Percentiles rank a stretch among this genome's conserved stretches.
Conservation (phyloP, 306 rosid genomes). For the Leucaena leucocephala region DNA sequence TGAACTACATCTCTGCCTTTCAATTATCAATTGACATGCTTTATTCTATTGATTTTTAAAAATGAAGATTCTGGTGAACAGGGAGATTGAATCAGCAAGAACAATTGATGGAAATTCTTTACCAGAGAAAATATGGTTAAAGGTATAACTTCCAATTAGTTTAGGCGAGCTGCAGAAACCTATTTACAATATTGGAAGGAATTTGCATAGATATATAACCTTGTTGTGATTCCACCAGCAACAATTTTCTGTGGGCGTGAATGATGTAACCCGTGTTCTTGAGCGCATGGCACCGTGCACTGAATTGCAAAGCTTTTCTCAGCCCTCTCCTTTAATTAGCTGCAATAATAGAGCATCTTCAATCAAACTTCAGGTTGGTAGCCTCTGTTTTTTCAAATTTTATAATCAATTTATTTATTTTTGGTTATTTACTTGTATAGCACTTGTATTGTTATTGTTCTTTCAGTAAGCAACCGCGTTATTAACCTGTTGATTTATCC, state of each 20-base stretch:
- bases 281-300: slow-evolving; percentile 69
- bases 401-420: not conserved
- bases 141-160: slow-evolving; percentile 48
- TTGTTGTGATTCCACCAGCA: slow-evolving; percentile 52
- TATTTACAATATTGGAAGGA: not conserved
- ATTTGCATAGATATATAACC: not conserved
- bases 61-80: slow-evolving; percentile 35
- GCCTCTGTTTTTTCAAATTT: not conserved
- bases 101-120: slow-evolving; percentile 48
- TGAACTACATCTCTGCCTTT: not conserved
- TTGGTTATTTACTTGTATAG: not conserved
- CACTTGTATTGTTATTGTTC: not conserved
- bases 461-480: not conserved
- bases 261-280: slow-evolving; percentile 79
- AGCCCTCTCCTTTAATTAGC: slow-evolving; percentile 24
- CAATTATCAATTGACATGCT: slow-evolving; percentile 1
- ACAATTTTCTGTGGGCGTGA: slow-evolving; percentile 82
- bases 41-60: slow-evolving; percentile 1
- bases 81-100: slow-evolving; percentile 61
- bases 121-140: slow-evolving; percentile 83
- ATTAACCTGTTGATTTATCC: not conserved
- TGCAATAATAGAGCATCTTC: slow-evolving; percentile 41
- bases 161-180: not conserved
- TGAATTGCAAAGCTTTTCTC: slow-evolving; percentile 34
- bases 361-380: slow-evolving; percentile 62